Percentiles rank a stretch among this genome's conserved stretches.
These are phyloP conservation scores for Saposhnikovia divaricata DNA, from an alignment of 129 eudicot species.

Conservation along the genomic window DNA sequence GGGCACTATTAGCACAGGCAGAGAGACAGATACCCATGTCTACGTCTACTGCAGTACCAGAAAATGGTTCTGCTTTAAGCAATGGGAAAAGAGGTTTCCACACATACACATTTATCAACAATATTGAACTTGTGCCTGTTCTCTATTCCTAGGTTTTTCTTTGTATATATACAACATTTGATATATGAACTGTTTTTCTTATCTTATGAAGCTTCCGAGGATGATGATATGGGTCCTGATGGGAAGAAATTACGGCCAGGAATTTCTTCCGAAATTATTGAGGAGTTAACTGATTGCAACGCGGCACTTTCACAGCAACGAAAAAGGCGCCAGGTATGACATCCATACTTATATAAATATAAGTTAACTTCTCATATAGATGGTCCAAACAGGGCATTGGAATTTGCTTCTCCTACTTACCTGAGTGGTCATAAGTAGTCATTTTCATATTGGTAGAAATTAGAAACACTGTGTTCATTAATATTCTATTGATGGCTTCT, in stretches of 20 bases:
- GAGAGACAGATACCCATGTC: constrained; percentile 80
- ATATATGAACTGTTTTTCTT: not conserved
- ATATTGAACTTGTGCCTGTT: not conserved
- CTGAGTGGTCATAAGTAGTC: not conserved
- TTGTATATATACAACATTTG: not conserved
- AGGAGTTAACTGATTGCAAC: constrained; percentile 84
- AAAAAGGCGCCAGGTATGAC: constrained; percentile 78
- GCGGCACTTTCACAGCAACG: constrained; percentile 87
- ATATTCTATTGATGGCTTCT: not conserved
- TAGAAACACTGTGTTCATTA: not conserved
- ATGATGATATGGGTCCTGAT: constrained; percentile 68
- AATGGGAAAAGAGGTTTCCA: constrained; percentile 90
- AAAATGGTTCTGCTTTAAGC: constrained; percentile 53
- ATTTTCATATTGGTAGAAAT: not conserved
- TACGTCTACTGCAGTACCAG: constrained; percentile 39
- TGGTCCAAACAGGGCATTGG: not conserved
- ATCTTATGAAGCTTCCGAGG: constrained; percentile 58
- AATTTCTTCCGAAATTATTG: constrained; percentile 50
- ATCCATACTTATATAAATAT: not conserved
- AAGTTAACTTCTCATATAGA: not conserved
- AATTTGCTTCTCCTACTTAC: not conserved
- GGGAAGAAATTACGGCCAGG: constrained; percentile 74
- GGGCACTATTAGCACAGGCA: constrained; percentile 74
- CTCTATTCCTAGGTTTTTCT: not conserved
- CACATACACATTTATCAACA: not conserved